Conservation (phyloP, 208 protist species). For the Trypanosoma boissoni region DNA sequence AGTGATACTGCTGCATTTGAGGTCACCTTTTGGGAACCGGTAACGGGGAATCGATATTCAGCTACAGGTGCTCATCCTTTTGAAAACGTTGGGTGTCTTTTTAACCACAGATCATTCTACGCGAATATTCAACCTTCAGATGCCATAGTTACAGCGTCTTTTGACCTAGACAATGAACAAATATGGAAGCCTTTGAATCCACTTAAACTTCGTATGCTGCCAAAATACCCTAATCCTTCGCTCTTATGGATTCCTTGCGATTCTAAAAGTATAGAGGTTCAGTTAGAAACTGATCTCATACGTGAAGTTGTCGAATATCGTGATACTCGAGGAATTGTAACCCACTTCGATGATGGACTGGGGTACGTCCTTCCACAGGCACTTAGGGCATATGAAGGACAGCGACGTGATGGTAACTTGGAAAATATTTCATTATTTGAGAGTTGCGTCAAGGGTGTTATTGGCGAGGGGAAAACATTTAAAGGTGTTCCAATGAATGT, state of each 20-base stretch:
- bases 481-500: slow-evolving; percentile 90
- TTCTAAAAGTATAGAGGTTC: slow-evolving; percentile 33
- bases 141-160: slow-evolving; percentile 44
- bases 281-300: slow-evolving; percentile 55
- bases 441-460: slow-evolving; percentile 69
- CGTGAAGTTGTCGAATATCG: slow-evolving; percentile 50
- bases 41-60: slow-evolving; percentile 51
- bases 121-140: slow-evolving; percentile 84
- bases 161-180: slow-evolving; percentile 88
- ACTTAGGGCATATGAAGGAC: slow-evolving; percentile 76
- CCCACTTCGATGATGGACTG: slow-evolving; percentile 74
- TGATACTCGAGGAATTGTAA: slow-evolving; percentile 69
- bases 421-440: slow-evolving; percentile 77
- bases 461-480: slow-evolving; percentile 89
- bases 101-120: slow-evolving; percentile 85
- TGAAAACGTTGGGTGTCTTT: slow-evolving; percentile 76
- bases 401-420: slow-evolving; percentile 39
- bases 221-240: slow-evolving; percentile 62
- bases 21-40: slow-evolving; percentile 81
- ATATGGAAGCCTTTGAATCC: slow-evolving; percentile 90
- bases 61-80: slow-evolving; percentile 44
- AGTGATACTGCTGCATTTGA: slow-evolving; percentile 28
- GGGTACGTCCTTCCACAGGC: slow-evolving; percentile 80
- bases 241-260: slow-evolving; percentile 51
- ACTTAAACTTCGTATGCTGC: slow-evolving; percentile 86